These are phyloP conservation scores for Pleurotus sapidus DNA, from an alignment of 768 basidiomycete species.

Conservation along the genomic window DNA sequence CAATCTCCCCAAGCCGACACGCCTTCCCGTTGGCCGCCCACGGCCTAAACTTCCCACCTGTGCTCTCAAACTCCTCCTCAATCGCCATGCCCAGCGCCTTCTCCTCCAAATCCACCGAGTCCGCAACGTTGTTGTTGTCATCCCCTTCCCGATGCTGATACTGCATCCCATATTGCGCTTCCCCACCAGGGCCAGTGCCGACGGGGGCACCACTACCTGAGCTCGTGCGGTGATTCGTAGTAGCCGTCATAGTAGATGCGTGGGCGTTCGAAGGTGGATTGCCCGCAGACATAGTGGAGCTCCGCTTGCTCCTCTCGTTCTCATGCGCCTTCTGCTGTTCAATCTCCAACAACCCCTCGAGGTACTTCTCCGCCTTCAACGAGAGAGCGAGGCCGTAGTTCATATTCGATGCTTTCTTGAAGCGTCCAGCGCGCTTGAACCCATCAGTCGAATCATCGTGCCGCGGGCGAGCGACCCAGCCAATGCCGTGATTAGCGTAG, in stretches of 20 bases:
- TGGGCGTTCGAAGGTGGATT: background rate
- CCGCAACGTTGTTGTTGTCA: conserved; percentile 36
- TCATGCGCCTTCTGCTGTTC: background rate
- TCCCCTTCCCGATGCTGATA: conserved; percentile 65
- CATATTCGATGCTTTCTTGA: conserved; percentile 95
- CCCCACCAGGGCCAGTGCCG: background rate
- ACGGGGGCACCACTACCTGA: background rate
- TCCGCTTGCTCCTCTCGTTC: background rate
- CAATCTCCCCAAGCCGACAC: conserved; percentile 70
- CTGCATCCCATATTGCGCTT: conserved; percentile 54
- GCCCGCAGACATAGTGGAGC: background rate
- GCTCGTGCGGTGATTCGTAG: conserved; percentile 13
- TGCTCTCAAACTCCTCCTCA: conserved; percentile 65
- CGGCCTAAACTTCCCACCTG: conserved; percentile 48
- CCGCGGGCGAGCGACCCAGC: conserved; percentile 71
- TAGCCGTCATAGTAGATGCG: background rate
- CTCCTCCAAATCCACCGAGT: conserved; percentile 59
- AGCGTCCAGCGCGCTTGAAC: conserved; percentile 73
- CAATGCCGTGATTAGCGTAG: conserved; percentile 72
- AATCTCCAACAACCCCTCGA: conserved; percentile 37
- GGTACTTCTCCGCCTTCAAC: conserved; percentile 52
- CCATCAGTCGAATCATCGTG: conserved; percentile 54
- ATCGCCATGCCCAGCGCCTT: conserved; percentile 69
- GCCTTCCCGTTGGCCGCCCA: conserved; percentile 76
- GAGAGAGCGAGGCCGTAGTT: conserved; percentile 80